These are phyloP conservation scores for Candida nitratophila DNA, from an alignment of 805 yeast species.

Conservation along the genomic window DNA sequence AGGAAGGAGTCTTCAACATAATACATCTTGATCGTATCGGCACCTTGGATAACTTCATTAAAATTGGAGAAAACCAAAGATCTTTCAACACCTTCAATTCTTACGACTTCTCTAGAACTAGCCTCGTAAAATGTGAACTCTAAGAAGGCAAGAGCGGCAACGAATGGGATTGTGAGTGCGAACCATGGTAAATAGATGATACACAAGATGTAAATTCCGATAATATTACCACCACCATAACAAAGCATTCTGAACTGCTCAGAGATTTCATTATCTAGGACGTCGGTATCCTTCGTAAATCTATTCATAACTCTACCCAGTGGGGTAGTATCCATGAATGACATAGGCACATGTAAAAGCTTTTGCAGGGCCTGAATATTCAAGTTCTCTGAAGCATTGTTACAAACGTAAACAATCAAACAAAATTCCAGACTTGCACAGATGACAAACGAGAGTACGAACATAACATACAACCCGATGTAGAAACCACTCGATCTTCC, in stretches of 20 bases:
- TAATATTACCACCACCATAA: constrained; percentile 35
- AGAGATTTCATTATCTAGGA: constrained; percentile 70
- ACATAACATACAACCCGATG: constrained; percentile 66
- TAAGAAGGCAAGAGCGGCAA: constrained; percentile 31
- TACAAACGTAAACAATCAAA: constrained; percentile 42
- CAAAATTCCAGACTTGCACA: constrained; percentile 37
- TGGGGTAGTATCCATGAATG: constrained; percentile 79
- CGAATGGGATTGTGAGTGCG: constrained; percentile 47
- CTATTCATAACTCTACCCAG: constrained; percentile 80
- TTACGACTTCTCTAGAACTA: constrained; percentile 39
- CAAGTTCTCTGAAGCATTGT: constrained; percentile 46
- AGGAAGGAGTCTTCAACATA: constrained; percentile 22
- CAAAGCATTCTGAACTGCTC: constrained; percentile 61
- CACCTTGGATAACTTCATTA: constrained; percentile 42
- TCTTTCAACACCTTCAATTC: constrained; percentile 41
- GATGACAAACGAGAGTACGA: constrained; percentile 42
- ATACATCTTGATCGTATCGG: constrained; percentile 40
- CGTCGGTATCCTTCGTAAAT: constrained; percentile 83
- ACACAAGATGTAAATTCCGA: constrained; percentile 31
- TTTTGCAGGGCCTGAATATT: constrained; percentile 55
- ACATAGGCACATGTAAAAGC: constrained; percentile 74
- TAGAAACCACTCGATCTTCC: constrained; percentile 43
- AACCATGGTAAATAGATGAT: constrained; percentile 47
- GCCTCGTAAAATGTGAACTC: constrained; percentile 40
- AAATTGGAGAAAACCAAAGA: constrained; percentile 43